Conservation (phyloP, 805 yeast species). For the Pichia rugopelliculosa region DNA sequence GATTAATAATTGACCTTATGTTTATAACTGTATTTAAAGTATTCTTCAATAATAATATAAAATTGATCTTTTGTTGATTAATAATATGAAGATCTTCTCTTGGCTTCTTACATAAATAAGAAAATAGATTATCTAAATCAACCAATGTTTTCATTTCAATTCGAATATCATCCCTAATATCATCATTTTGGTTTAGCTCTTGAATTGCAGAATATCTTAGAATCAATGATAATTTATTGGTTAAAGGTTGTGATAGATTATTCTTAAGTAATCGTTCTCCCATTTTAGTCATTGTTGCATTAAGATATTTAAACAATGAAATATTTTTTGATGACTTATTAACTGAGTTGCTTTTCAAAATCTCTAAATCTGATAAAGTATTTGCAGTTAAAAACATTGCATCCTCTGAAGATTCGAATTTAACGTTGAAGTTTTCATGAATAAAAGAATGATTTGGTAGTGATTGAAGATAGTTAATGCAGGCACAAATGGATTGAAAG, state of each 20-base stretch:
- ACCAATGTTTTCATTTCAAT: conserved; percentile 23
- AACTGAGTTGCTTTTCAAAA: conserved; percentile 29
- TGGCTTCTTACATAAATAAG: conserved; percentile 18
- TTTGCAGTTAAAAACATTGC: conserved; percentile 37
- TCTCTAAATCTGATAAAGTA: conserved; percentile 33
- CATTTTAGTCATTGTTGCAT: conserved; percentile 39
- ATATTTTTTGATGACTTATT: conserved; percentile 17
- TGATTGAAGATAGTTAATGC: conserved; percentile 20
- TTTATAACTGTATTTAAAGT: conserved; percentile 21
- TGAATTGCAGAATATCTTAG: conserved; percentile 32
- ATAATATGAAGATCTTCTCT: conserved; percentile 16
- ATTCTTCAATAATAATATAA: conserved; percentile 33
- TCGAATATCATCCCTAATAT: conserved; percentile 15
- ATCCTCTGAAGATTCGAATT: conserved; percentile 32
- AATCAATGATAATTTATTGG: conserved; percentile 30
- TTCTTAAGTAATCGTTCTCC: conserved; percentile 36
- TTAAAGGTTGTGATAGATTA: conserved; percentile 41
- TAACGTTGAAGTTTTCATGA: conserved; percentile 30
- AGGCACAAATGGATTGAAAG: conserved; percentile 30
- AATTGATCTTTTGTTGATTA: conserved; percentile 33
- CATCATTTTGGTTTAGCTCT: conserved; percentile 25
- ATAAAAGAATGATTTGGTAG: conserved; percentile 11
- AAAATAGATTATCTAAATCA: conserved; percentile 37
- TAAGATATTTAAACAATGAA: conserved; percentile 31
- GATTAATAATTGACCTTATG: conserved; percentile 15